Evolutionary conservation across 306 rosid species (phyloP).

Genomic region (Ziziphus jujuba): DNA sequence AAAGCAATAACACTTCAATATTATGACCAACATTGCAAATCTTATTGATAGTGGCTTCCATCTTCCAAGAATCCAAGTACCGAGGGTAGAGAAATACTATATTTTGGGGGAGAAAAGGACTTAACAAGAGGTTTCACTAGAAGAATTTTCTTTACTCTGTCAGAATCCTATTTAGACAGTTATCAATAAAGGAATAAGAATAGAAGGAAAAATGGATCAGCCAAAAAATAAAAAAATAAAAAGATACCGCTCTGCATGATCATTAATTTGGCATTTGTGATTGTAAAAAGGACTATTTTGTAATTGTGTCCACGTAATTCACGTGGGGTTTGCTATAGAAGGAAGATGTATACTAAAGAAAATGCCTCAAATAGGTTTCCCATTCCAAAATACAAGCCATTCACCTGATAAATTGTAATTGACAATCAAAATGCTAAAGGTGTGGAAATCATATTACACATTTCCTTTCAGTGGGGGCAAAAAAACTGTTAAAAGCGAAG

Average conservation of each 20-base stretch:
- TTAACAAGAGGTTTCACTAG: no score
- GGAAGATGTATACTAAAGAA: not conserved
- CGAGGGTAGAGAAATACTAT: not conserved
- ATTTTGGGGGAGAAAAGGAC: not conserved
- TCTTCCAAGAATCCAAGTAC: not conserved
- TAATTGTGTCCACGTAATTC: slow-evolving; percentile 3
- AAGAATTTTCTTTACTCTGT: no score
- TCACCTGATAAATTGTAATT: slow-evolving; percentile 31
- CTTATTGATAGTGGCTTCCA: slow-evolving; percentile 14
- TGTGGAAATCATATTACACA: slow-evolving; percentile 30
- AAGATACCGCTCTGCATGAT: no score
- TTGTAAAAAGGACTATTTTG: no score
- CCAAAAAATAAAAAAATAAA: no score
- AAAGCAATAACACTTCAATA: not conserved
- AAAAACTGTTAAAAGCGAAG: slow-evolving; percentile 19
- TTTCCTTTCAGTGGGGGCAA: slow-evolving; percentile 29
- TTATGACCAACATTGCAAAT: slow-evolving; percentile 1
- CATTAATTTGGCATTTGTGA: no score
- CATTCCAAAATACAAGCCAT: slow-evolving; percentile 23
- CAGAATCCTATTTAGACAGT: no score
- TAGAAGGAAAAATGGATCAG: no score
- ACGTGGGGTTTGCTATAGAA: slow-evolving; percentile 30
- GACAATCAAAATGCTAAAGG: slow-evolving; percentile 29
- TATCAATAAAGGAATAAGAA: no score
- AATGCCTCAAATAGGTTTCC: not conserved